Base-by-base conservation (phyloP, 768 basidiomycete species). In the Psilocybe azurescens region DNA sequence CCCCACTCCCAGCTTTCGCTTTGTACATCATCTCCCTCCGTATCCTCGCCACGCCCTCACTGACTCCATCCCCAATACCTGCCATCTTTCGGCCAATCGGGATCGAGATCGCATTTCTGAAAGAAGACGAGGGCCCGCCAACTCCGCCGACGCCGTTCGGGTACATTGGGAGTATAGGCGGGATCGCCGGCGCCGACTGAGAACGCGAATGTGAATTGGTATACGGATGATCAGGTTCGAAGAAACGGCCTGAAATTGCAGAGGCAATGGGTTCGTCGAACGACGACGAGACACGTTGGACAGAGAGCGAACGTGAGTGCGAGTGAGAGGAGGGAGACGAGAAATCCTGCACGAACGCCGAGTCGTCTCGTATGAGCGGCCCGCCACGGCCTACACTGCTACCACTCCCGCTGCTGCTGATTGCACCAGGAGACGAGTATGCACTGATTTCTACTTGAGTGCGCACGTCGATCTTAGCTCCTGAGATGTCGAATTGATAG, bases 221-320 rank as follows among this genome's bases (percentile, higher is more conserved):
- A 13, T 33, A 29, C 24, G 41, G 2, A 32, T 38, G 28, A 13
- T 48, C 44, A 24, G 20, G 29, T 9, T 84, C 78, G 38, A 85
- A 86, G 33, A 94, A 79, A 9, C 83, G 84, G 1, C 83, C 86
- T 0, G 85, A 71, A 60, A 96, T 84, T 0, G 94, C 93, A 0
- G 83, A 87, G 1, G 89, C 87, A 28, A 95, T 79, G 0, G 92
- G 91, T 66, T 90, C 91, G 70, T 94, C 91, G 62, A 94, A 90
- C 0, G 90, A 88, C 0, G 87, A 82, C 0, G 85, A 78, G 0
- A 72, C 73, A 11, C 78, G 79, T 13, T 78, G 77, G 9, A 77
- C 72, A 16, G 54, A 20, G n/a, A 82, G 81, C 14, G 56, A 48
- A 16, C 30, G 41, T 5, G 30, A 33, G 32, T 49, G 56, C 28